phyloP scores from a whole-genome alignment of 257 asterid species.

The Solanum bukasovii region DNA sequence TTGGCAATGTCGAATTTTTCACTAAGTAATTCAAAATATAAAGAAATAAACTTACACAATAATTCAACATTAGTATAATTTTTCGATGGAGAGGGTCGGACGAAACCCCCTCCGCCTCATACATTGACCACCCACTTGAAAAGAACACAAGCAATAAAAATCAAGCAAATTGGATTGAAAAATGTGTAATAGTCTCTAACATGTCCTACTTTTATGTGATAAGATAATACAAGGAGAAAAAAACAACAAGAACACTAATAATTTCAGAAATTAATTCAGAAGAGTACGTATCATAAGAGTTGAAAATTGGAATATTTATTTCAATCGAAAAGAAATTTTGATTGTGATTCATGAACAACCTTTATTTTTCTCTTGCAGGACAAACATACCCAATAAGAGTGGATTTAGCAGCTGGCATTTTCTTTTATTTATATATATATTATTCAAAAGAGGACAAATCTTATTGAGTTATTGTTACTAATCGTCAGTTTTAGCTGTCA shows the following conservation, averaged over 20 bases:
- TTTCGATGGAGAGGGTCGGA: background rate
- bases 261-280: background rate
- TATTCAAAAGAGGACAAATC: background rate
- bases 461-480: background rate
- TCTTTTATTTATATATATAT: background rate
- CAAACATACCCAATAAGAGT: background rate
- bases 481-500: background rate
- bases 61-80: background rate
- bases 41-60: background rate
- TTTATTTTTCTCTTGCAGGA: background rate
- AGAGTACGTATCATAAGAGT: background rate
- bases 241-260: background rate
- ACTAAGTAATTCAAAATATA: background rate
- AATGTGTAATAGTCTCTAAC: background rate
- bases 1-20: accelerated
- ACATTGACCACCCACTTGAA: background rate
- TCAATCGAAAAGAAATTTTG: background rate
- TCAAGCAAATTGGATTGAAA: background rate
- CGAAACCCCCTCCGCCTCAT: background rate
- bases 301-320: background rate
- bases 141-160: background rate
- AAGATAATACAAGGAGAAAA: background rate
- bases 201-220: background rate
- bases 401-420: background rate
- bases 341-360: background rate